Evolutionary conservation across 2,329 filamentous ascomycete species (phyloP), one percentile per base, ranked within the genome.

Genomic region (Neoscytalidium dimidiatum): DNA sequence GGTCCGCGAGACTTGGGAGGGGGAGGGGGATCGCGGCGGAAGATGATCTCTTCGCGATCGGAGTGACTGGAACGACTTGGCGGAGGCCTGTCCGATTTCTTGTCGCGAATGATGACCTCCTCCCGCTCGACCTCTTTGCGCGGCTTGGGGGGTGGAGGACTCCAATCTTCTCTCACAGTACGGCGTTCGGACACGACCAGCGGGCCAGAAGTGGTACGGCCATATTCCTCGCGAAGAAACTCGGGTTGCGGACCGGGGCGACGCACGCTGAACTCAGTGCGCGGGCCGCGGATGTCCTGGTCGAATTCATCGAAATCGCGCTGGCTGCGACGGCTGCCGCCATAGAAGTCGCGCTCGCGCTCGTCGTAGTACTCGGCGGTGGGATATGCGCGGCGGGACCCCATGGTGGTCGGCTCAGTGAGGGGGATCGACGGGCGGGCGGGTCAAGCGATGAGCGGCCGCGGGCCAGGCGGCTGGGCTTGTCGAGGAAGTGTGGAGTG

Each of bases 231-330:
- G 51, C 81, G 77, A 65, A 84, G 74, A 71, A 84, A 83, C 69
- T 83, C 81, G 60, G 82, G 82, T 64, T 76, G 74, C 57, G 79
- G 78, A 29, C 77, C 76, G 11, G 80, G 77, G 73, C 72, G 66
- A 72, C 71, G 44, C 67, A 69, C 53, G 71, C 69, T 61, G 62
- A 44, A 61, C 26, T 61, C 56, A 65, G 64, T 44, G 63, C 68
- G 64, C 9, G 49, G 49, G 17, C 62, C 38, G 44, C 72, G 72
- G 64, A 83, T 76, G 68, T 85, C 83, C 48, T 83, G 66, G 65
- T 85, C 83, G 49, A 83, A 74, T 57, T 84, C 82, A 31, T 83
- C 81, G 68, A 83, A 83, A 69, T 81, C 80, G 70, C 77, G 78
- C 14, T 73, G 70, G 68, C 70, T 74, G 70, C 76, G 77, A 67